These are phyloP conservation scores for Teratosphaeria nubilosa DNA, from an alignment of 2,329 filamentous ascomycete genomes.

Conservation along the genomic window DNA sequence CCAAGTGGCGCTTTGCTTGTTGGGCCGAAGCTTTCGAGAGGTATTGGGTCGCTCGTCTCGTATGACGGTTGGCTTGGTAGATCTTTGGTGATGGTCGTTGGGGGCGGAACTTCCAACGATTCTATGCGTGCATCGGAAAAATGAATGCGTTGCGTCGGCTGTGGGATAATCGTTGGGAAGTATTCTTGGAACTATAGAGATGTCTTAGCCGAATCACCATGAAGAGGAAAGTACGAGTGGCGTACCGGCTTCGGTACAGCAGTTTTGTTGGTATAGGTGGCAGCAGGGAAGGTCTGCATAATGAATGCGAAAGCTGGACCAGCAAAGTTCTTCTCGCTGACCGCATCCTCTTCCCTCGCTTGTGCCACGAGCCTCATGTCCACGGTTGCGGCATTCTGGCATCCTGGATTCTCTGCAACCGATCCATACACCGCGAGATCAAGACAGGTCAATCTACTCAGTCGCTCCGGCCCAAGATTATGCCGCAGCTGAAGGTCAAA, in stretches of 20 bases:
- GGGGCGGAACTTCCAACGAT: background rate
- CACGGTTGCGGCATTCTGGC: constrained; percentile 12
- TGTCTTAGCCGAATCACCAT: constrained; percentile 10
- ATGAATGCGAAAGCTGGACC: constrained; percentile 7
- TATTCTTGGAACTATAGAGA: background rate
- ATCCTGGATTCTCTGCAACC: constrained; percentile 8
- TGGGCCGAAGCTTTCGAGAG: constrained; percentile 21
- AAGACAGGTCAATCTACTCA: constrained; percentile 6
- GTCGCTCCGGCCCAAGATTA: constrained; percentile 15
- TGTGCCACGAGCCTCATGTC: constrained; percentile 13
- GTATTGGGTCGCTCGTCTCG: constrained; percentile 11
- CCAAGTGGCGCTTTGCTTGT: constrained; percentile 29
- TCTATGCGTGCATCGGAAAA: background rate
- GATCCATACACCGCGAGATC: constrained; percentile 10
- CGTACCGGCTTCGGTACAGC: constrained; percentile 3
- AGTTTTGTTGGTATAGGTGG: constrained; percentile 9
- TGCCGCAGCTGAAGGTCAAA: constrained; percentile 32
- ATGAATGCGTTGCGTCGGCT: background rate
- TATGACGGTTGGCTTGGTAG: constrained; percentile 21
- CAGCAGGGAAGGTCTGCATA: constrained; percentile 13
- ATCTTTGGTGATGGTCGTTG: constrained; percentile 10
- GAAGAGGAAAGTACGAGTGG: constrained; percentile 9
- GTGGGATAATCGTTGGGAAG: background rate
- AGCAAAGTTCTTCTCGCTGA: constrained; percentile 3
- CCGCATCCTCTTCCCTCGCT: constrained; percentile 7